These are phyloP conservation scores for Rauvolfia tetraphylla DNA, from an alignment of 257 asterid genomes.

Conservation along the genomic window DNA sequence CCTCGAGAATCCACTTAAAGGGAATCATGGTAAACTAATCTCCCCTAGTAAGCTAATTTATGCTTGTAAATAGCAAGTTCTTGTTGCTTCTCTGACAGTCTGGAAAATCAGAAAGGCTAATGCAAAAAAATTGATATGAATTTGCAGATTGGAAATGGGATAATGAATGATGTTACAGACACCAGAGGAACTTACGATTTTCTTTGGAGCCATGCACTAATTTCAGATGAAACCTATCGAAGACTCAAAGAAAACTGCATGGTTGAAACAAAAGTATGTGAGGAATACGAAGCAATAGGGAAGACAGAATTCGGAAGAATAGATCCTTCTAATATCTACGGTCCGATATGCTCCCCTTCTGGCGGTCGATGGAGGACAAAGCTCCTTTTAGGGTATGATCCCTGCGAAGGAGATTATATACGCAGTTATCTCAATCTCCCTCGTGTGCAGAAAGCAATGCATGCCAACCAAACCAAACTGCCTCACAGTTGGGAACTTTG, in stretches of 20 bases:
- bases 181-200: slow-evolving; percentile 26
- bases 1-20: slow-evolving; percentile 28
- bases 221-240: slow-evolving; percentile 37
- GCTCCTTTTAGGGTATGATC: slow-evolving; percentile 25
- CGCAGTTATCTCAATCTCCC: slow-evolving; percentile 34
- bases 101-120: not conserved
- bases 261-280: slow-evolving; percentile 20
- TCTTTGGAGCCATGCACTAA: slow-evolving; percentile 44
- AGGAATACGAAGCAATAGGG: slow-evolving; percentile 12
- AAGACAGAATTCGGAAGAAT: slow-evolving; percentile 26
- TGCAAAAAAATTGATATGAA: not conserved
- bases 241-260: slow-evolving; percentile 27
- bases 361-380: slow-evolving; percentile 3
- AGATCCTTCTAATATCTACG: slow-evolving; percentile 36
- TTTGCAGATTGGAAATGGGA: slow-evolving; percentile 45
- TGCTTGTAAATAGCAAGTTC: not conserved
- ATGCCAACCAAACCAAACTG: slow-evolving; percentile 37
- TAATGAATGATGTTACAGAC: slow-evolving; percentile 35
- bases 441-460: slow-evolving; percentile 38
- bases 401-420: slow-evolving; percentile 31
- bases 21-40: slow-evolving; percentile 38
- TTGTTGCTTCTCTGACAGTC: not conserved
- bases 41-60: not conserved
- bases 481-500: slow-evolving; percentile 29
- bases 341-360: slow-evolving; percentile 25